A percentile compares a stretch with the other conserved stretches of the same genome.
Evolutionary conservation across 306 rosid species (phyloP).

Genomic region (Begonia peltatifolia): DNA sequence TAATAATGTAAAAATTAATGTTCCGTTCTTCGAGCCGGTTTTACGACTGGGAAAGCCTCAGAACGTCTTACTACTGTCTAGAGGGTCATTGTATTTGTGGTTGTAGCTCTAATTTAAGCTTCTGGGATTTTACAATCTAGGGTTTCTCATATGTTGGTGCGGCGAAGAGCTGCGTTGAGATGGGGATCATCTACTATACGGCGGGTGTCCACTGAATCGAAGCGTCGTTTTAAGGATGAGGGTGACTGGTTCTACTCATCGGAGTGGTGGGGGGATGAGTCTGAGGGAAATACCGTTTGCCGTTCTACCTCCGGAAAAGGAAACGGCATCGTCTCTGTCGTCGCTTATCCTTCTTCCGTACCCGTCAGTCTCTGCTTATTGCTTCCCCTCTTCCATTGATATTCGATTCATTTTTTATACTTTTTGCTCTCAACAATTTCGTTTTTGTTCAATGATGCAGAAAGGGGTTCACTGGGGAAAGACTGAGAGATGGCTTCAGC

Average conservation of each 20-base stretch:
- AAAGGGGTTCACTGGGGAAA: conserved; percentile 39
- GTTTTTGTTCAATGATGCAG: conserved; percentile 18
- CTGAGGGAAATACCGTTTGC: conserved; percentile 39
- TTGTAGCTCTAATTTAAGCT: not conserved
- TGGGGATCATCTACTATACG: conserved; percentile 19
- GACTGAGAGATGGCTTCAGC: conserved; percentile 56
- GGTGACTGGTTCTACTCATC: conserved; percentile 86
- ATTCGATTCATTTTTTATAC: not conserved
- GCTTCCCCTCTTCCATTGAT: not conserved
- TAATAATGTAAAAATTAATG: no score
- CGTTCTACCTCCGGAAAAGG: conserved; percentile 65
- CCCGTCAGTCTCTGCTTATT: conserved; percentile 36
- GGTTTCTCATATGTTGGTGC: conserved; percentile 17
- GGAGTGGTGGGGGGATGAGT: conserved; percentile 80
- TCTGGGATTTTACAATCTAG: not conserved
- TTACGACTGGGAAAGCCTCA: not conserved
- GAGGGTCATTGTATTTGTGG: no score
- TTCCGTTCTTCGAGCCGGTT: no score
- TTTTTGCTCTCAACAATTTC: conserved; percentile 1
- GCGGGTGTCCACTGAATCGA: conserved; percentile 39
- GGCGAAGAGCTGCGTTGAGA: conserved; percentile 23
- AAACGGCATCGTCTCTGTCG: conserved; percentile 71
- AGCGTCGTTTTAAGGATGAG: conserved; percentile 50
- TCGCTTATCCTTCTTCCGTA: conserved; percentile 57
- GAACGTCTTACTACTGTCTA: not conserved